Evolutionary conservation across 371 early-diverging fungal genomes (phyloP).

Genomic region (Mucor circinelloides): DNA sequence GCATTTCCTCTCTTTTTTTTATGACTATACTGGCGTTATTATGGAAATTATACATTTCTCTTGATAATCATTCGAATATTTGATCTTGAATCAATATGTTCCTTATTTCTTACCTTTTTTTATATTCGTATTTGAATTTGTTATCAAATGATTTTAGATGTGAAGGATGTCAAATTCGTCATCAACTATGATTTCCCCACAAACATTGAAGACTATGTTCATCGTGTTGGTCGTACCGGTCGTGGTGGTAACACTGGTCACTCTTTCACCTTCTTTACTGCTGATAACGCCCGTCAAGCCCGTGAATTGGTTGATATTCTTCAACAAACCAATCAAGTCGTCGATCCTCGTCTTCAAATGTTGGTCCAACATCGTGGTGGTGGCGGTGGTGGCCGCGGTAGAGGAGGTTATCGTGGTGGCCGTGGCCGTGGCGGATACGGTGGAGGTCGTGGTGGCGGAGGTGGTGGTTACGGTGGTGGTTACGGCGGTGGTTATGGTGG

Average conservation of each 20-base stretch:
- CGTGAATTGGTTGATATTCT: slow-evolving; percentile 91
- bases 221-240: slow-evolving; percentile 99
- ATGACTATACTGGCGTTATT: slow-evolving; percentile 9
- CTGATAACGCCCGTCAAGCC: slow-evolving; percentile 89
- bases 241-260: slow-evolving; percentile 97
- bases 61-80: slow-evolving; percentile 7
- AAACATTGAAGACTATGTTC: slow-evolving; percentile 95
- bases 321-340: slow-evolving; percentile 92
- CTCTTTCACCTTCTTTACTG: slow-evolving; percentile 96
- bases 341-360: slow-evolving; percentile 84
- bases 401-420: slow-evolving; percentile 56
- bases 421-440: slow-evolving; percentile 44
- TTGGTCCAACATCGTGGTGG: slow-evolving; percentile 59
- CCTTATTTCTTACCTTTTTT: slow-evolving; percentile 4
- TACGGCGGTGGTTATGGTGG: slow-evolving; percentile 5
- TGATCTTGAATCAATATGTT: neutral
- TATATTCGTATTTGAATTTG: slow-evolving; percentile 15
- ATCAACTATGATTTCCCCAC: slow-evolving; percentile 97
- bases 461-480: slow-evolving; percentile 28
- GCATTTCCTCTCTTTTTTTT: slow-evolving; percentile 6
- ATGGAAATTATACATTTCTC: slow-evolving; percentile 12
- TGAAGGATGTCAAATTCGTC: slow-evolving; percentile 94
- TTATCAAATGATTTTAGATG: slow-evolving; percentile 54
- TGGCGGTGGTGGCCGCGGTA: slow-evolving; percentile 48
- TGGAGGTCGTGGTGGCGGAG: slow-evolving; percentile 27